These are phyloP conservation scores for Neurospora sp. DNA, from an alignment of 495 filamentous ascomycete species.

Conservation along the genomic window DNA sequence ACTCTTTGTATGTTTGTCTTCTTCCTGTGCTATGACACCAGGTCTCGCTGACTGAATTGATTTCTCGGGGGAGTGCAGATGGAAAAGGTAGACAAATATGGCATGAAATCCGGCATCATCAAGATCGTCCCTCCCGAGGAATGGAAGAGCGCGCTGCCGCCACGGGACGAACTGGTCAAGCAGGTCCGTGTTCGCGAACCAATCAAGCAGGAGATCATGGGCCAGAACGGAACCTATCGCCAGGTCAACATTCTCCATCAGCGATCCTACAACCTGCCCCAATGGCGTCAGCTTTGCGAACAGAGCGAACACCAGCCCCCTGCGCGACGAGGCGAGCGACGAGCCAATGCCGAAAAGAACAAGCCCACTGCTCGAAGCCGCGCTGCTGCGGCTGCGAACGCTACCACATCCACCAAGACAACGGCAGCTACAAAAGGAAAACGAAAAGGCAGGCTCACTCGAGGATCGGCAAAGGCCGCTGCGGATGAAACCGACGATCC, in stretches of 20 bases:
- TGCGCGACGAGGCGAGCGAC: conserved; percentile 82
- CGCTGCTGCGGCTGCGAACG: conserved; percentile 17
- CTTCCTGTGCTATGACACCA: background rate
- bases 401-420: conserved; percentile 6
- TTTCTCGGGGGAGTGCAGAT: conserved; percentile 33
- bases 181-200: conserved; percentile 89
- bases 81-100: conserved; percentile 80
- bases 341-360: conserved; percentile 59
- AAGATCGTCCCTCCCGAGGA: conserved; percentile 91
- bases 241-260: conserved; percentile 95
- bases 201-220: conserved; percentile 95
- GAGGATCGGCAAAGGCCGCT: conserved; percentile 14
- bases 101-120: conserved; percentile 93
- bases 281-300: conserved; percentile 87
- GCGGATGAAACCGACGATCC: conserved; percentile 21
- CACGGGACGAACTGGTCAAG: conserved; percentile 78
- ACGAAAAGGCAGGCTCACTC: conserved; percentile 12
- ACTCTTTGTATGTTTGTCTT: conserved; percentile 47
- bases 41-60: background rate
- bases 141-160: conserved; percentile 74
- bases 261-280: conserved; percentile 88
- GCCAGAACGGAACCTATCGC: conserved; percentile 83
- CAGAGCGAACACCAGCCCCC: conserved; percentile 93
- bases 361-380: conserved; percentile 23
- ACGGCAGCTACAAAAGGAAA: conserved; percentile 19